Conservation (phyloP, 2,329 filamentous ascomycete genomes). For the Ophiostoma novo-ulmi region DNA sequence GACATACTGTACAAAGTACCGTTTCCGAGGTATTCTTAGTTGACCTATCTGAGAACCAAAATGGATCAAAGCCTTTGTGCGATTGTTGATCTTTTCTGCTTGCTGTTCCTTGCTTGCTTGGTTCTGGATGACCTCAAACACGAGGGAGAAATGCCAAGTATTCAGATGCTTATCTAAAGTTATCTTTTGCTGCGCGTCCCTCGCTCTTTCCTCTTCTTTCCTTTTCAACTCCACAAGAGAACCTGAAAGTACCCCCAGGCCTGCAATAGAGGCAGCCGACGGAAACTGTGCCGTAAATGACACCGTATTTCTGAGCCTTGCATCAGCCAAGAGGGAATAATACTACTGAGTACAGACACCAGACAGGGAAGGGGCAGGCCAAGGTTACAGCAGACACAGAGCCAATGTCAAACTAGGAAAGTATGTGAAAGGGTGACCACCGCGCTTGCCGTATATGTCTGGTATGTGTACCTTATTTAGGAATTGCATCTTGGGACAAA, state of each 20-base stretch:
- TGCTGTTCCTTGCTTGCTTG: neutral
- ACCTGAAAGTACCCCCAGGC: neutral
- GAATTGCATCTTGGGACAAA: neutral
- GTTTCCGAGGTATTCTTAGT: neutral
- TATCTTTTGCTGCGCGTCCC: neutral
- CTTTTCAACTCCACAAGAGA: neutral
- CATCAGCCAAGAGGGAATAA: neutral
- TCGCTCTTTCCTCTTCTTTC: neutral
- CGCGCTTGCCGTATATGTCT: constrained; percentile 5
- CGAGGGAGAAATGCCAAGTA: neutral
- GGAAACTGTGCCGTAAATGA: constrained; percentile 6
- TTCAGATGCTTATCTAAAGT: neutral
- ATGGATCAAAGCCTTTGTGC: neutral
- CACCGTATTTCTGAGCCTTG: constrained; percentile 1
- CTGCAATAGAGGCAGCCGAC: neutral
- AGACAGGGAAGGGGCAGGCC: constrained; percentile 8
- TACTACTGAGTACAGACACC: neutral
- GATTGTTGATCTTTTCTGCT: neutral
- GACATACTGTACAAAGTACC: neutral
- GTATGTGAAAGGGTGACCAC: neutral
- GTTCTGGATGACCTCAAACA: neutral
- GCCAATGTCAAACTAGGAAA: neutral
- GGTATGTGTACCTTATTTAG: neutral
- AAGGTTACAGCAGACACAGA: constrained; percentile 6
- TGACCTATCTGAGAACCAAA: neutral